A percentile compares a stretch with the other conserved stretches of the same genome.
Evolutionary conservation across 2,329 filamentous ascomycete genomes (phyloP).

Genomic region (Penicillium sp.): DNA sequence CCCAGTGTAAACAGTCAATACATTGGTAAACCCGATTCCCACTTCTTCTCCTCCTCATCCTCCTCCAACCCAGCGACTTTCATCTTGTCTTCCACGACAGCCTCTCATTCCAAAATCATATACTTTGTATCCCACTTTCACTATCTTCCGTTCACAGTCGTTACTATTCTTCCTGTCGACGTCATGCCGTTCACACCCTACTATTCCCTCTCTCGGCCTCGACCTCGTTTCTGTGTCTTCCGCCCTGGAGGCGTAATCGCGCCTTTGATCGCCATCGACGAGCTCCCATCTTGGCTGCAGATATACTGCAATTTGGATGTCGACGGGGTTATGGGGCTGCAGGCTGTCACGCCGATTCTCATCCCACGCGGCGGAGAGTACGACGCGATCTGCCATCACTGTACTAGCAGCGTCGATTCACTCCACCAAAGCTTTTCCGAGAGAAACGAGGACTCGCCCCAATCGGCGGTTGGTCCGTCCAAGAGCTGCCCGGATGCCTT

Average conservation of each 20-base stretch:
- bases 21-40: no score
- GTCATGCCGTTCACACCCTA: constrained; percentile 11
- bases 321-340: constrained; percentile 23
- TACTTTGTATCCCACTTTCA: constrained; percentile 6
- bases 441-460: constrained; percentile 13
- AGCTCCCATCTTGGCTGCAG: constrained; percentile 40
- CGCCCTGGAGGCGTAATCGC: constrained; percentile 35
- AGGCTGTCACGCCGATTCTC: constrained; percentile 19
- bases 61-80: constrained; percentile 8
- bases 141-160: background rate
- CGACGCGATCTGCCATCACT: constrained; percentile 34
- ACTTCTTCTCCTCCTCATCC: constrained; percentile 1
- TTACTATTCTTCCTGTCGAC: background rate
- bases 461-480: background rate
- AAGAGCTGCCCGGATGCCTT: constrained; percentile 7
- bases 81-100: background rate
- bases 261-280: constrained; percentile 45
- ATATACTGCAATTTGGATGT: constrained; percentile 26
- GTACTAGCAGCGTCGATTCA: constrained; percentile 22
- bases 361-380: constrained; percentile 34
- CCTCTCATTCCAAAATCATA: constrained; percentile 2
- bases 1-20: background rate
- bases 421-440: constrained; percentile 27
- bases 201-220: constrained; percentile 16
- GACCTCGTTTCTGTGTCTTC: constrained; percentile 41